phyloP scores from a whole-genome alignment of 371 early-diverging fungal genomes.

The Mucor indicus region DNA sequence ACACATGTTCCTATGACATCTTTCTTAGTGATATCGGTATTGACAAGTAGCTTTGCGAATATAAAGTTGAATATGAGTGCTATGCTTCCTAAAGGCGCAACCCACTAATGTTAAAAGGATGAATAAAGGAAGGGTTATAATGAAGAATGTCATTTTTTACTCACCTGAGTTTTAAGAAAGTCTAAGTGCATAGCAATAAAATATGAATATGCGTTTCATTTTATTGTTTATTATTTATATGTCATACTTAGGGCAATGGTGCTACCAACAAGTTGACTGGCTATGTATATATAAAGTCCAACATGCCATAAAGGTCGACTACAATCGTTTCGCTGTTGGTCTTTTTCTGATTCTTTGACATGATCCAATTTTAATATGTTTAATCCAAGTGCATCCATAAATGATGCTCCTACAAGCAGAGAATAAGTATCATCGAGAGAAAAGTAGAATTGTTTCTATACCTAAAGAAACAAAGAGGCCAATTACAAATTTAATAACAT shows the following conservation, averaged over 20 bases:
- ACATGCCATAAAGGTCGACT: conserved; percentile 67
- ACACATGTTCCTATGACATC: conserved; percentile 70
- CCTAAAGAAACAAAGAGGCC: conserved; percentile 63
- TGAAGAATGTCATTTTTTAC: too few species aligned
- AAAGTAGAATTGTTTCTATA: too few species aligned
- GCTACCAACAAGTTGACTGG: conserved; percentile 63
- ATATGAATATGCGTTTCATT: too few species aligned
- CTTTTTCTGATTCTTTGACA: conserved; percentile 50
- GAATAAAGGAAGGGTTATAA: too few species aligned
- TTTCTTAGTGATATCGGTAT: conserved; percentile 60
- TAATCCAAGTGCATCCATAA: conserved; percentile 68
- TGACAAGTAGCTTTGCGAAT: conserved; percentile 67
- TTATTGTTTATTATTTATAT: not conserved
- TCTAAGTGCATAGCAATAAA: conserved; percentile 50
- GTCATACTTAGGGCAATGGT: conserved; percentile 63
- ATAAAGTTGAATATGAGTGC: conserved; percentile 71
- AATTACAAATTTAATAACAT: conserved; percentile 54
- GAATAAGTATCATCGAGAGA: not conserved
- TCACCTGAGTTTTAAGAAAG: conserved; percentile 64
- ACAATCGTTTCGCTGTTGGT: conserved; percentile 59
- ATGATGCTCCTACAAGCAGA: conserved; percentile 48
- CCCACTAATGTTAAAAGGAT: too few species aligned
- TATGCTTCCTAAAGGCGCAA: conserved; percentile 66
- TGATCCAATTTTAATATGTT: conserved; percentile 69
- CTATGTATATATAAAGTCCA: conserved; percentile 63